Evolutionary conservation across 2,329 filamentous ascomycete species (phyloP).

Genomic region (Xylaria sp.): DNA sequence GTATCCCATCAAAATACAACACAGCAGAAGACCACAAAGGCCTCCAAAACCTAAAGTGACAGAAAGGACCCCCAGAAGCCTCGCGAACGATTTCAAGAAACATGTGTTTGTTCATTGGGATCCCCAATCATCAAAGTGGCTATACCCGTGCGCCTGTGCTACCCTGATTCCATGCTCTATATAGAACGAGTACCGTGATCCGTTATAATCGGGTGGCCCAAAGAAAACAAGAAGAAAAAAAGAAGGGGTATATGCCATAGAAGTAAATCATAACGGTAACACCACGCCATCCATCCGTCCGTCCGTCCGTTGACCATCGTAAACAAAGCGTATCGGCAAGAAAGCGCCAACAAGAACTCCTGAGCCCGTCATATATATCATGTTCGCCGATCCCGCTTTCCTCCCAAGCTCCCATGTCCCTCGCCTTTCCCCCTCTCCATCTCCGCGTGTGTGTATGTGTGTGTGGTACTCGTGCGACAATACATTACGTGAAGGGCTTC

Average conservation of each 20-base stretch:
- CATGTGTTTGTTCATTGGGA: neutral
- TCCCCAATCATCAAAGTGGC: neutral
- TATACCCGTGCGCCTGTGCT: neutral
- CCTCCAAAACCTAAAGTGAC: too few species aligned
- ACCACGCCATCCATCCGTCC: slow-evolving; percentile 15
- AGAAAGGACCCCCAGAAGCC: neutral
- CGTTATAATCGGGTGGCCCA: neutral
- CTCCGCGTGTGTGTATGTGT: neutral
- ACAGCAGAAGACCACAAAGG: neutral
- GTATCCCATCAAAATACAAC: too few species aligned
- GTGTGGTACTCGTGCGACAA: neutral
- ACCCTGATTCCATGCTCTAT: neutral
- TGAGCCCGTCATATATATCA: neutral
- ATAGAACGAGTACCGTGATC: neutral
- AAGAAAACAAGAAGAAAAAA: too few species aligned
- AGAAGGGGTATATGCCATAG: slow-evolving; percentile 26
- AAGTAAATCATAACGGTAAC: slow-evolving; percentile 18
- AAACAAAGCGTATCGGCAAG: neutral
- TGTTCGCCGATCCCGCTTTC: neutral
- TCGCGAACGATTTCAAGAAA: neutral
- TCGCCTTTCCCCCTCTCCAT: neutral
- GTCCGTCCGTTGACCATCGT: neutral
- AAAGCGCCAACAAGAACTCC: neutral
- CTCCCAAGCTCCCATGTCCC: neutral
- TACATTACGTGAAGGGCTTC: neutral